Base-by-base conservation (phyloP, 352 stramenopile genomes). In the Phytopythium boreale region DNA sequence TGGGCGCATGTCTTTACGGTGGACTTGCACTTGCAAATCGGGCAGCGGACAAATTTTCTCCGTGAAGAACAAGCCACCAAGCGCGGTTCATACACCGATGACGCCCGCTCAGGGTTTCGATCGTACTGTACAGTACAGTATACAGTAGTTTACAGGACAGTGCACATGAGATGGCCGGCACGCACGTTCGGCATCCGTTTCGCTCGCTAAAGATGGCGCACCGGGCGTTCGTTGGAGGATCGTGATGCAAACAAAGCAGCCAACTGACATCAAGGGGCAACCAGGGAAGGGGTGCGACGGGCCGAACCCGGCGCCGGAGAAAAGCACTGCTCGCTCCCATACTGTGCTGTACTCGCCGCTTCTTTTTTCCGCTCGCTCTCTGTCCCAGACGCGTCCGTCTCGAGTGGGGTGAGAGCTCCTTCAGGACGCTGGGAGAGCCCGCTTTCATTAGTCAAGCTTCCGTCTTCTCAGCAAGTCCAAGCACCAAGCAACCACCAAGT, bases 361-460 rank as follows among this genome's bases (percentile, higher is more conserved):
- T 39, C 34, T 39, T 39, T 39, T 39, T 14, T n/a, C n/a, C n/a
- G 34, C 34, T 39, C 31, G 31, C 34, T 14, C 34, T 39, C 34
- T 3, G 27, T 22, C 27, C 47, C 47, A 26, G 19, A n/a, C 19
- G 29, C 3, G 44, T 50, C 44, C 17, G 44, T 26, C 44, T 34
- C 29, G 29, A 34, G 29, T 34, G 29, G n/a, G n/a, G n/a, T n/a
- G 41, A 22, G 22, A 10, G 10, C 49, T 55, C n/a, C 46, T 53
- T 29, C n/a, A 29, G 46, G 31, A 19, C 46, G 49, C 22, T 10
- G n/a, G n/a, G 47, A 53, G n/a, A 27, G 43, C 19, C 20, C n/a
- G 14, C 1, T 15, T 7, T 62, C 56, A 62, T 62, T 62, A 26
- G 19, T 6, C 39, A 62, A 62, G 37, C 22, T 61, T 36, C 55